Conservation (phyloP, 169 alveolate species). For the Plasmodium cynomolgi region DNA sequence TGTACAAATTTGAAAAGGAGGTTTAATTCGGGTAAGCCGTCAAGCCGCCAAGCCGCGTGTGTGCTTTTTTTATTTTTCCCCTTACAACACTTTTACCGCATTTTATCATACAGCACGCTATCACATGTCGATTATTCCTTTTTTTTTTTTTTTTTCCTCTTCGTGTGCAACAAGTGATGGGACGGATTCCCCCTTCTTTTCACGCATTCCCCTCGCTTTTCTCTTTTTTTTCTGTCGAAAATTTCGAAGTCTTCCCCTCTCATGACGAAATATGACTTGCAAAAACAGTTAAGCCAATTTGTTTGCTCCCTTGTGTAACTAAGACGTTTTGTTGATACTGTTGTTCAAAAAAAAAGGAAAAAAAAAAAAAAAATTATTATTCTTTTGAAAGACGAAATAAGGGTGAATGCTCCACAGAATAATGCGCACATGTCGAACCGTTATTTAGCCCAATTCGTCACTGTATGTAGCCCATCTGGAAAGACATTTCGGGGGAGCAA, state of each 20-base stretch:
- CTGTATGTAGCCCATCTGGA: neutral
- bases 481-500: neutral
- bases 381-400: neutral
- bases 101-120: neutral
- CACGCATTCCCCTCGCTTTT: neutral
- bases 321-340: neutral
- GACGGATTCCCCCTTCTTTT: neutral
- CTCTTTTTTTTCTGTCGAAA: neutral
- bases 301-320: neutral
- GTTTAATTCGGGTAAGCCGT: neutral
- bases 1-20: neutral
- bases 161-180: neutral
- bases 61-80: neutral
- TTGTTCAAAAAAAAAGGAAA: neutral
- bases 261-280: neutral
- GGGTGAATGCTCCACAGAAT: neutral
- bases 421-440: neutral
- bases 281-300: neutral
- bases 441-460: neutral
- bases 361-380: neutral
- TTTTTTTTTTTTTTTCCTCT: neutral
- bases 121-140: neutral
- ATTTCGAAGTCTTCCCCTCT: neutral
- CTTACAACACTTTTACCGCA: neutral
- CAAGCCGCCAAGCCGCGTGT: neutral